Evolutionary conservation across 1,139 yeast genomes (phyloP), one percentile per base, ranked within the genome.

Genomic region (Taphrina flavorubra): DNA sequence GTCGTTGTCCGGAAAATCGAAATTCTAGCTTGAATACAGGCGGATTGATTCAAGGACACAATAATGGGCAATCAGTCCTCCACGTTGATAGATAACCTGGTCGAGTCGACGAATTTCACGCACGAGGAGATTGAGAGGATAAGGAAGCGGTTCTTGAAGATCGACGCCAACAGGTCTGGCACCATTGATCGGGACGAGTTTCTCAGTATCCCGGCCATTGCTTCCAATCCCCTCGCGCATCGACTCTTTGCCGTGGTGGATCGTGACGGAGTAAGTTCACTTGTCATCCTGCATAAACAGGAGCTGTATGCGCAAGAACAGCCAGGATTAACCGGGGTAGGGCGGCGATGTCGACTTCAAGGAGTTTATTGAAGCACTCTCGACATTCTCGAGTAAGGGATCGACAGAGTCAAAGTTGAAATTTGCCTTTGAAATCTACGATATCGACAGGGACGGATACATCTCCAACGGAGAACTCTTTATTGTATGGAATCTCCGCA

Each of bases 401-500:
- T 85, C 89, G 59, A 86, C 87, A 71, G 88, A 87, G 68, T 98
- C 92, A 73, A 94, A 94, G 78, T 82, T 94, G 72, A 83, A 82
- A 76, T 94, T 95, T 81, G 96, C 97, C 34, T 95, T 95, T 80
- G 90, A 87, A 76, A 91, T 95, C 20, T 95, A 94, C 76, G 99
- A 95, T 76, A 92, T 95, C 72, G 99, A 95, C 78, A 83, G 92
- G 68, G 99, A 95, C 77, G 99, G 99, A 0, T 92, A 78, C 76
- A 90, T 95, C 59, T 92, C 97, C 4, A 94, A 94, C 76, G 99
- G 99, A 31, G 99, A 95, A 78, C 80, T 95, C 70, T 95, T 88
- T 76, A 84, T 94, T 62, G 70, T 58, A 31, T 6, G 51, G 18
- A 39, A 5, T 14, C 42, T 39, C 18, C 6, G 40, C 46, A 46